Conservation (phyloP, 1,139 yeast genomes). For the Eremothecium coryli region DNA sequence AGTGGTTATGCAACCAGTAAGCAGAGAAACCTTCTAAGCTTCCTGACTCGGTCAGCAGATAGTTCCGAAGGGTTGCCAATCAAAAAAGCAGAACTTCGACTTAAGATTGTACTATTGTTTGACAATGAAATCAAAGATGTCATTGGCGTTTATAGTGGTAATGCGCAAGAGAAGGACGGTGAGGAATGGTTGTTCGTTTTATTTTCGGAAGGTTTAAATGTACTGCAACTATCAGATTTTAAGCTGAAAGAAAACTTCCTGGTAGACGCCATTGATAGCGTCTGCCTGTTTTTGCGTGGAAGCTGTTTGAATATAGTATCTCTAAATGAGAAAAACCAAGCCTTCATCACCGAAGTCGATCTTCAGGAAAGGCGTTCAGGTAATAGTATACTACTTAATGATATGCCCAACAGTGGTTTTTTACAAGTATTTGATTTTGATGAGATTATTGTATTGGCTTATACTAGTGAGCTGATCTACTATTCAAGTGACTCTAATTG, state of each 20-base stretch:
- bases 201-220: slow-evolving; percentile 36
- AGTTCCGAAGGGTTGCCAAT: slow-evolving; percentile 29
- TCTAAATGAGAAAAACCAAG: slow-evolving; percentile 9
- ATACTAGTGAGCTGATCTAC: slow-evolving; percentile 12
- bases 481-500: slow-evolving; percentile 14
- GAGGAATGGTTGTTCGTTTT: slow-evolving; percentile 29
- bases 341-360: slow-evolving; percentile 15
- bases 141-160: slow-evolving; percentile 22
- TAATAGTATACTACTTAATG: slow-evolving; percentile 1
- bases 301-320: slow-evolving; percentile 26
- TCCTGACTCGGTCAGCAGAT: slow-evolving; percentile 16
- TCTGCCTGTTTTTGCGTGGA: slow-evolving; percentile 25
- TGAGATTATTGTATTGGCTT: slow-evolving; percentile 15
- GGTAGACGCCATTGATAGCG: slow-evolving; percentile 22
- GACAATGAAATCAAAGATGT: slow-evolving; percentile 35
- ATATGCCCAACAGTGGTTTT: slow-evolving; percentile 6
- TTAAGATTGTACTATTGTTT: slow-evolving; percentile 39
- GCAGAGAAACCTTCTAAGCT: slow-evolving; percentile 28
- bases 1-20: slow-evolving; percentile 38
- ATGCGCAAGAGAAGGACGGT: slow-evolving; percentile 15
- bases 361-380: slow-evolving; percentile 9
- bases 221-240: slow-evolving; percentile 32
- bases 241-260: slow-evolving; percentile 21
- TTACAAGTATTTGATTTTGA: slow-evolving; percentile 13
- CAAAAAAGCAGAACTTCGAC: slow-evolving; percentile 31